These are phyloP conservation scores for Xylaria acuta DNA, from an alignment of 495 filamentous ascomycete genomes.

Conservation along the genomic window DNA sequence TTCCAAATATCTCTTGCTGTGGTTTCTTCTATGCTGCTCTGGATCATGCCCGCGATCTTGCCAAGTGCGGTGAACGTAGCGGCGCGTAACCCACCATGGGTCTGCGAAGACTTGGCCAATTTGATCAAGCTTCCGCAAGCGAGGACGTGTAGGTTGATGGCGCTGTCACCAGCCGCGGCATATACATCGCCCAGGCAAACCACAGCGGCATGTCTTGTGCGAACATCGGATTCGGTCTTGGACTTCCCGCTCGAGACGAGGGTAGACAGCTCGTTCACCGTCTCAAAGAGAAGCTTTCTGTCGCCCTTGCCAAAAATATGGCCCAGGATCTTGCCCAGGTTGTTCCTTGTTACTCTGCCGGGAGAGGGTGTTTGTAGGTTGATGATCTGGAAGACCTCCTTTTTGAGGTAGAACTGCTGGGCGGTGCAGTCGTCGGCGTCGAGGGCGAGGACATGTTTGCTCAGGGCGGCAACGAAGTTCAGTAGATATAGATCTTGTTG, in stretches of 20 bases:
- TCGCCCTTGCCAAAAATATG: constrained; percentile 87
- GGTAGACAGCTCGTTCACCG: constrained; percentile 83
- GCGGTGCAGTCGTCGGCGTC: constrained; percentile 78
- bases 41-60: constrained; percentile 75
- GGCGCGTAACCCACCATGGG: constrained; percentile 81
- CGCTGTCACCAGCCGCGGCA: constrained; percentile 89
- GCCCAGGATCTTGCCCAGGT: constrained; percentile 81
- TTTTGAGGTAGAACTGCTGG: constrained; percentile 87
- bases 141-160: constrained; percentile 80
- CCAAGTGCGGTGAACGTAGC: constrained; percentile 80
- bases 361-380: constrained; percentile 83
- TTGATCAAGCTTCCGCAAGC: constrained; percentile 75
- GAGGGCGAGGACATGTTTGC: constrained; percentile 77
- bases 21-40: constrained; percentile 78
- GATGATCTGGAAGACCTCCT: constrained; percentile 88
- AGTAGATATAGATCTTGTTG: constrained; percentile 95
- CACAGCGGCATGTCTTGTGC: constrained; percentile 82
- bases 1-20: constrained; percentile 95
- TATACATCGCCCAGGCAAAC: constrained; percentile 90
- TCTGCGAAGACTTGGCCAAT: constrained; percentile 78
- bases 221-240: constrained; percentile 70
- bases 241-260: constrained; percentile 79
- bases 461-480: constrained; percentile 84
- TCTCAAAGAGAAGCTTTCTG: constrained; percentile 90
- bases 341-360: constrained; percentile 88